These are phyloP conservation scores for Trichoderma atroviride DNA, from an alignment of 2,329 filamentous ascomycete genomes.

Conservation along the genomic window DNA sequence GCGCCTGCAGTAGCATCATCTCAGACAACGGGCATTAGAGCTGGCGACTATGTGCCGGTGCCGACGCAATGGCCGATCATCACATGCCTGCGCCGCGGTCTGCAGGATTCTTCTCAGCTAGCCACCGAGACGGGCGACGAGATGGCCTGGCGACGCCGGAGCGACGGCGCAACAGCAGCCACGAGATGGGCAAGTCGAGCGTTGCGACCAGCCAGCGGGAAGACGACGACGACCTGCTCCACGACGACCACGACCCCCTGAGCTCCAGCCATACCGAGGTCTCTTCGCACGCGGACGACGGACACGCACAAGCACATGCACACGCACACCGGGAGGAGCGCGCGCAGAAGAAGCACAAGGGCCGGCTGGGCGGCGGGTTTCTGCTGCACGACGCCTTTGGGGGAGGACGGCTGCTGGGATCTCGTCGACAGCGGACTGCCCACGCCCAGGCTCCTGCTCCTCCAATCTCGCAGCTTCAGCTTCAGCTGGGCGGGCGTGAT, in stretches of 20 bases:
- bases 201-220: constrained; percentile 37
- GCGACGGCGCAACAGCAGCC: constrained; percentile 34
- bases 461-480: not conserved
- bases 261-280: not conserved
- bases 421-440: constrained; percentile 32
- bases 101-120: constrained; percentile 19
- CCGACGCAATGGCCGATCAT: constrained; percentile 32
- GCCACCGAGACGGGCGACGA: constrained; percentile 23
- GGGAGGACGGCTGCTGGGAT: constrained; percentile 39
- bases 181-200: constrained; percentile 52
- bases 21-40: not conserved
- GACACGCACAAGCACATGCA: constrained; percentile 32
- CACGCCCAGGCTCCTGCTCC: not conserved
- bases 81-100: constrained; percentile 28
- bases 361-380: constrained; percentile 54
- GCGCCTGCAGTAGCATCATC: not conserved
- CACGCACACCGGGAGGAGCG: constrained; percentile 34
- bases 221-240: constrained; percentile 29
- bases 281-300: constrained; percentile 19
- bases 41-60: constrained; percentile 29
- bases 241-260: constrained; percentile 22
- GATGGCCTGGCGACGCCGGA: constrained; percentile 29
- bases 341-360: constrained; percentile 43
- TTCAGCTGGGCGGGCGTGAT: constrained; percentile 7
- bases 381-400: constrained; percentile 51